Evolutionary conservation across 306 rosid species (phyloP).

Genomic region (Sesbania bispinosa): DNA sequence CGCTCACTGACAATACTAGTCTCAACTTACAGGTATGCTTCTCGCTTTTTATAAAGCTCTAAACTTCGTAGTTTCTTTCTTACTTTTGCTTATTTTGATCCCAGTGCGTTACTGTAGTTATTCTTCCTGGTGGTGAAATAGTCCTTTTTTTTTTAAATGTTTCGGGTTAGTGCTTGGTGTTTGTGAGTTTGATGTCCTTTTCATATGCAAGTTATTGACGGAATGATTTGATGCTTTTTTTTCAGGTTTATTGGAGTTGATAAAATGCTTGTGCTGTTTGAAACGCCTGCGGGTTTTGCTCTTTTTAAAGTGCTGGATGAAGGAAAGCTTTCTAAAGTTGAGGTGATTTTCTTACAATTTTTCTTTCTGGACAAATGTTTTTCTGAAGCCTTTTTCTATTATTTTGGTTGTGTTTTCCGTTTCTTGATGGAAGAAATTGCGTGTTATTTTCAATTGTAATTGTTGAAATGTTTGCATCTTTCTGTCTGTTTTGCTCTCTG

Average conservation of each 20-base stretch:
- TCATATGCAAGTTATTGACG: not conserved
- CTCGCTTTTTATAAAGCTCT: not conserved
- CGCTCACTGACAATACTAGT: not conserved
- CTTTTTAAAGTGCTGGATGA: slow-evolving; percentile 77
- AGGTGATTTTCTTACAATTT: slow-evolving; percentile 38
- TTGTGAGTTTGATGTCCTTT: not conserved
- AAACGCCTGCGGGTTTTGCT: slow-evolving; percentile 79
- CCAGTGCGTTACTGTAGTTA: not conserved
- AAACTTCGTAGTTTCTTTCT: not conserved
- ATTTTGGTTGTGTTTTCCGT: not conserved
- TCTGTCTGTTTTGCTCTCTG: not conserved
- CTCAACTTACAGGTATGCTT: not conserved
- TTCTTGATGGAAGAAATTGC: not conserved
- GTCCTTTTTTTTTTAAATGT: too few relatives aligned
- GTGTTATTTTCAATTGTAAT: not conserved
- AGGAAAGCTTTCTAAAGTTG: slow-evolving; percentile 74
- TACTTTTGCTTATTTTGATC: not conserved
- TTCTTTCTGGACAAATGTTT: not conserved
- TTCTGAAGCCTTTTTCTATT: not conserved
- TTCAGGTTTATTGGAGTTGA: slow-evolving; percentile 31
- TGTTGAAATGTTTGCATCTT: not conserved
- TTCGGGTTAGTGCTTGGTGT: too few relatives aligned
- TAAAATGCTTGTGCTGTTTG: slow-evolving; percentile 71
- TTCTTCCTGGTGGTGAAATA: not conserved
- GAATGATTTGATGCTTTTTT: not conserved